These are phyloP conservation scores for Citrus maxima DNA, from an alignment of 345 rosid species.

Conservation along the genomic window DNA sequence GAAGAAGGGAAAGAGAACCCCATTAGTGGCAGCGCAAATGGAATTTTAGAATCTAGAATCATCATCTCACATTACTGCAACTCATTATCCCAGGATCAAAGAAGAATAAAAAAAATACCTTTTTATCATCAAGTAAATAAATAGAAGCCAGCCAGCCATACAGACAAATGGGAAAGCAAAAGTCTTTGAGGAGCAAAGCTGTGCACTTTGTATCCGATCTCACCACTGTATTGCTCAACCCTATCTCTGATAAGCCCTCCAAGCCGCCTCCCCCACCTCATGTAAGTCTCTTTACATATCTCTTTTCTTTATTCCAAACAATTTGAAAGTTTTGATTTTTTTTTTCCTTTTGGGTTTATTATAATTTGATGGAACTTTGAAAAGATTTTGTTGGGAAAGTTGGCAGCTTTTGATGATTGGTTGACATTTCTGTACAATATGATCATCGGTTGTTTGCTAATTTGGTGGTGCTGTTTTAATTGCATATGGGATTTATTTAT, in stretches of 20 bases:
- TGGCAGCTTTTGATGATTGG: background rate
- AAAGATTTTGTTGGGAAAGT: background rate
- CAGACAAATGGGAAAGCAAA: constrained; percentile 53
- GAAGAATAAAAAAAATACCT: too few relatives aligned
- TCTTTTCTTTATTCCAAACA: background rate
- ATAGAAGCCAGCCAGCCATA: too few relatives aligned
- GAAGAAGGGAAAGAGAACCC: too few relatives aligned
- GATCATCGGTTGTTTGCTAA: background rate
- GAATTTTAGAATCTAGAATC: too few relatives aligned
- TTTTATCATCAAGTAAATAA: background rate
- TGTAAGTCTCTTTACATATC: constrained; percentile 27
- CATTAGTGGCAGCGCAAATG: too few relatives aligned
- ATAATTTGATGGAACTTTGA: background rate
- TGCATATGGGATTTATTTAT: background rate
- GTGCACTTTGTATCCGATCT: constrained; percentile 92
- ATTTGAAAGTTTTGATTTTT: background rate
- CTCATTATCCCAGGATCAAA: too few relatives aligned
- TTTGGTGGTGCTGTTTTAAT: background rate
- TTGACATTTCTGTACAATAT: background rate
- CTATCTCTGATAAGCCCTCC: constrained; percentile 83
- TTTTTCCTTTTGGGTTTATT: background rate
- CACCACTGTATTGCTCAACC: constrained; percentile 90
- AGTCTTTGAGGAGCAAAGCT: constrained; percentile 83
- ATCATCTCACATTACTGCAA: too few relatives aligned
- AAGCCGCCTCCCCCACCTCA: constrained; percentile 24